Evolutionary conservation across 140 eudicot species (phyloP), one percentile per base, ranked within the genome.

Genomic region (Senecio squalidus): DNA sequence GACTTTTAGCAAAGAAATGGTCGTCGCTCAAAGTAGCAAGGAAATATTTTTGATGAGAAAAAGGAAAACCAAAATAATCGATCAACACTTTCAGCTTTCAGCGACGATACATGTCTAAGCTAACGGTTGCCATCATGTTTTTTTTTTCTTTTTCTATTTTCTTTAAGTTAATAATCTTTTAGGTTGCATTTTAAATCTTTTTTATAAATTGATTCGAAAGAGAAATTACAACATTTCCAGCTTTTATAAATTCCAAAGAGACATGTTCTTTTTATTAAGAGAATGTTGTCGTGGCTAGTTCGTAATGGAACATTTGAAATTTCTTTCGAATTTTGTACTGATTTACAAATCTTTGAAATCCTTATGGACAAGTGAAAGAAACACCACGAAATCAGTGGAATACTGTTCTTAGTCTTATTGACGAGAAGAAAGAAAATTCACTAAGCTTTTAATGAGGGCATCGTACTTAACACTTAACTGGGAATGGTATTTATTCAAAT

Each of bases 401-500:
- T 41, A 45, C n/a, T n/a, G 1, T n/a, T 36, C 9, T 9, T 51
- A 27, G 20, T 54, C 49, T 31, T 45, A 53, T 26, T 17, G 38
- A 36, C 4, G 55, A 72, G 43, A 46, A 26, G 47, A 9, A 52
- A 13, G 21, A 5, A 41, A 52, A 52, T 52, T 26, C 10, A 39
- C 17, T 43, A 9, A 52, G 71, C 71, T 52, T 66, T 40, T 66
- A 53, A 17, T 66, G 39, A 29, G 71, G 39, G 71, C 63, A 54
- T 49, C 25, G 38, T 48, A 55, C 60, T 30, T 6, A 71, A 62
- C 20, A 53, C 43, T 45, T 54, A 14, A 48, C 18, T 47, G 48
- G 53, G 71, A 72, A 64, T 64, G 61, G 76, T 40, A 64, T 72
- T 46, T 72, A 64, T 72, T 64, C 77, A 72, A 64, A 72, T 72